Percentiles rank a stretch among this genome's conserved stretches.
Evolutionary conservation across 805 yeast species (phyloP).

Genomic region (Grigorovia transvaalensis): DNA sequence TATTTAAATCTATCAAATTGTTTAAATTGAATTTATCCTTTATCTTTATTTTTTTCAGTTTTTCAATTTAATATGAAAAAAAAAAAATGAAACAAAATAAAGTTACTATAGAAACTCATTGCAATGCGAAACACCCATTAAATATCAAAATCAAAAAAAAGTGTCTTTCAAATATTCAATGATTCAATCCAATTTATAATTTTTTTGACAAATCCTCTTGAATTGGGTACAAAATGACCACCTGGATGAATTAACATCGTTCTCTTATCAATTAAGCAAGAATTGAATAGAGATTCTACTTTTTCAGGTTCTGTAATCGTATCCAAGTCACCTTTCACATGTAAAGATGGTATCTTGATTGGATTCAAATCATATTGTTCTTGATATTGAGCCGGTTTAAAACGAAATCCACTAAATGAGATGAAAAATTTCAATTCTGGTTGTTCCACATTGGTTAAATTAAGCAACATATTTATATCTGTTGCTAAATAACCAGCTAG

Average conservation of each 20-base stretch:
- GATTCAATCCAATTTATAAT: slow-evolving; percentile 27
- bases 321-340: slow-evolving; percentile 81
- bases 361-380: slow-evolving; percentile 20
- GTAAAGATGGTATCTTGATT: slow-evolving; percentile 43
- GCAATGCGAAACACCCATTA: neutral
- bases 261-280: slow-evolving; percentile 36
- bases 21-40: too few species aligned
- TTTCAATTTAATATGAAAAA: neutral
- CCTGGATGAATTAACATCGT: slow-evolving; percentile 73
- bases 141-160: too few species aligned
- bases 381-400: slow-evolving; percentile 25
- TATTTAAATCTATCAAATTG: too few species aligned
- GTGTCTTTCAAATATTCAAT: neutral
- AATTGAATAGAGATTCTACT: slow-evolving; percentile 45
- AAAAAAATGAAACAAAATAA: too few species aligned
- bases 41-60: too few species aligned
- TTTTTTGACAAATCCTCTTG: slow-evolving; percentile 37
- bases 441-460: slow-evolving; percentile 31
- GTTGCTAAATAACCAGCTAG: slow-evolving; percentile 58
- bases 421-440: slow-evolving; percentile 55
- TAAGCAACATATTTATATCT: slow-evolving; percentile 39
- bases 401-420: slow-evolving; percentile 56
- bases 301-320: slow-evolving; percentile 74
- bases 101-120: neutral
- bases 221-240: slow-evolving; percentile 91